phyloP scores from a whole-genome alignment of 2,329 filamentous ascomycete genomes.

The Nemania sp. region DNA sequence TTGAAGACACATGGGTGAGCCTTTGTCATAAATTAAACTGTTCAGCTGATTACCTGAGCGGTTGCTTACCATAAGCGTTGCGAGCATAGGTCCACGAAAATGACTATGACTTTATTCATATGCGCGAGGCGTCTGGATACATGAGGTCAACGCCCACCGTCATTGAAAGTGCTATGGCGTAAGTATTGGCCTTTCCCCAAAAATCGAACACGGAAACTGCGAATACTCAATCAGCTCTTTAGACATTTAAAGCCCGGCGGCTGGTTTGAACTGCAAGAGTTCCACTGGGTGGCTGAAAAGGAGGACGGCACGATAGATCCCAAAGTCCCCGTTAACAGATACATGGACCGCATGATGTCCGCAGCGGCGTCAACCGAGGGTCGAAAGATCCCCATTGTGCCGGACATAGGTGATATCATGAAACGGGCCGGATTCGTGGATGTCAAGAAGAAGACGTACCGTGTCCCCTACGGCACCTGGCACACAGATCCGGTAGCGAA shows the following conservation, averaged over 20 bases:
- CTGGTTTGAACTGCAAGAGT: slow-evolving; percentile 50
- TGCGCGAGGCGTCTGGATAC: slow-evolving; percentile 40
- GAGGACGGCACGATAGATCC: slow-evolving; percentile 47
- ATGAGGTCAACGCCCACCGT: slow-evolving; percentile 40
- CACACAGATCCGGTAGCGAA: slow-evolving; percentile 60
- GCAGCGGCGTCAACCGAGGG: slow-evolving; percentile 49
- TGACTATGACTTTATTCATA: slow-evolving; percentile 45
- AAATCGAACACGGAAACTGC: not conserved
- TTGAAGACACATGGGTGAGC: slow-evolving; percentile 44
- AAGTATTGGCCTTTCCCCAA: slow-evolving; percentile 22
- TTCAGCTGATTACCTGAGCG: slow-evolving; percentile 5
- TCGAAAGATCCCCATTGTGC: slow-evolving; percentile 50
- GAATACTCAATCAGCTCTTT: slow-evolving; percentile 21
- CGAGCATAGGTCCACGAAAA: slow-evolving; percentile 36
- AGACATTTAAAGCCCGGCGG: slow-evolving; percentile 48
- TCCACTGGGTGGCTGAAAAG: slow-evolving; percentile 45
- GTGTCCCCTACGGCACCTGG: slow-evolving; percentile 63
- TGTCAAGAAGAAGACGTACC: slow-evolving; percentile 54
- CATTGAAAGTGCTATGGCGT: slow-evolving; percentile 40
- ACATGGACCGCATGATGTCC: slow-evolving; percentile 48
- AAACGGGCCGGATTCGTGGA: slow-evolving; percentile 56
- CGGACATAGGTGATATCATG: slow-evolving; percentile 47
- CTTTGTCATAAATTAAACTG: not conserved
- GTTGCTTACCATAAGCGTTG: slow-evolving; percentile 14
- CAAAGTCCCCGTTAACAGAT: slow-evolving; percentile 46